phyloP scores from a whole-genome alignment of 306 rosid genomes.

The Ammopiptanthus mongolicus region DNA sequence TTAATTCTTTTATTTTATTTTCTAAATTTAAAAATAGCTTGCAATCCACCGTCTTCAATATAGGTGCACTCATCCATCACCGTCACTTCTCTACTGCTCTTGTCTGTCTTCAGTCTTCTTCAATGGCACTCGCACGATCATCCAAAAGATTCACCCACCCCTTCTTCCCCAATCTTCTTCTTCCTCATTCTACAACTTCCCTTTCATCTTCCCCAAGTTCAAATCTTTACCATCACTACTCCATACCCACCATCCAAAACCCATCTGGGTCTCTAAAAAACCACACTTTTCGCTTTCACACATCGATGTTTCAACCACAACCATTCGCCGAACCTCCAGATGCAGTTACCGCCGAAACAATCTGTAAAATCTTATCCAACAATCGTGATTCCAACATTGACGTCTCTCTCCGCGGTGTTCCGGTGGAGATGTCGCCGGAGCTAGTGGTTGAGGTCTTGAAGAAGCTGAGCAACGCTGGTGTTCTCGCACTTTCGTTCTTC shows the following conservation, averaged over 20 bases:
- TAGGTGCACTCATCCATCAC: too few relatives aligned
- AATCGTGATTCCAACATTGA: conserved; percentile 29
- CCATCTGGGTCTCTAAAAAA: neutral
- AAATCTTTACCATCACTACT: neutral
- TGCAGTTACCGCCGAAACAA: conserved; percentile 23
- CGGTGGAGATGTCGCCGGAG: conserved; percentile 36
- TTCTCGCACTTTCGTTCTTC: conserved; percentile 73
- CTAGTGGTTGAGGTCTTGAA: conserved; percentile 56
- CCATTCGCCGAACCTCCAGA: conserved; percentile 11
- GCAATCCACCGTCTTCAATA: too few relatives aligned
- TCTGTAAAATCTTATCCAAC: conserved; percentile 46
- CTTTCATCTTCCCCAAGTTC: conserved; percentile 15
- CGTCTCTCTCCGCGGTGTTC: conserved; percentile 27
- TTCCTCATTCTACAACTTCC: conserved; percentile 7
- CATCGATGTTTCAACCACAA: neutral
- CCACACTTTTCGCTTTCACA: neutral
- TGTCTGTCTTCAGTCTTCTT: too few relatives aligned
- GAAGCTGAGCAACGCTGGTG: conserved; percentile 73
- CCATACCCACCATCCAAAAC: neutral
- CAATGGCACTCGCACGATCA: conserved; percentile 37
- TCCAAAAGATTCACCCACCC: conserved; percentile 13
- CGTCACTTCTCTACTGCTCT: too few relatives aligned
- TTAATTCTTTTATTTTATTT: too few relatives aligned
- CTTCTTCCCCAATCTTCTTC: neutral
- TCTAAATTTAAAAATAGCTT: too few relatives aligned